Evolutionary conservation across 768 basidiomycete genomes (phyloP), one percentile per base, ranked within the genome.

Genomic region (Agrocybe praecox): DNA sequence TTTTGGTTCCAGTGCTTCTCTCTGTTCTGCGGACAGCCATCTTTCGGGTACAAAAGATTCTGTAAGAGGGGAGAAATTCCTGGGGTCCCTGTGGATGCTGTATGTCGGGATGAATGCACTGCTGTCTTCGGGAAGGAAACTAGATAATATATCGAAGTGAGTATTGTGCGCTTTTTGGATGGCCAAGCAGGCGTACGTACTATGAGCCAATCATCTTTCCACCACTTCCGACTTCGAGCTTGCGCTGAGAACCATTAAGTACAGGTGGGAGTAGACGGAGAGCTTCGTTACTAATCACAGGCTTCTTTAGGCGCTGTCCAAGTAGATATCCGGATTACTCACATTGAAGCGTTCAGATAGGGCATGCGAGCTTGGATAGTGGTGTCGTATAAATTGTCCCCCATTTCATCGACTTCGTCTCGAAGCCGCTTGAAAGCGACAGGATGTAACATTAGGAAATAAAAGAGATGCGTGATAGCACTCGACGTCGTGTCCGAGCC

Each of bases 51-150:
- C 54, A 64, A 78, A 76, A 17, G 56, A 45, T 17, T 75, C 71
- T 3, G 74, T 67, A 14, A 64, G 63, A 9, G 75, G 71, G 45
- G 67, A 69, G 59, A 77, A 76, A 60, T 74, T 73, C 18, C 74
- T 68, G 19, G 72, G 64, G 58, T 77, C 74, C 17, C 70, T 66
- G 24, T 77, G 76, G 8, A 76, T 56, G 17, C 65, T 61, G 46
- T 69, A 74, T 0, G 72, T 70, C 21, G 73, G 72, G 23, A 76
- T 65, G 48, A 69, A 67, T 17, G 70, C 69, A 40, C 68, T 70
- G n/a, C 73, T 78, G 29, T 75, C 76, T 65, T 76, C 75, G 9
- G 76, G 74, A 18, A 78, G 70, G 53, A 69, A 74, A 42, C 55
- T 60, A 29, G 22, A 17, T 17, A n/a, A 32, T 26, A 8, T 21